phyloP scores from a whole-genome alignment of 2,329 filamentous ascomycete genomes.

The Tolypocladium endophyticum region DNA sequence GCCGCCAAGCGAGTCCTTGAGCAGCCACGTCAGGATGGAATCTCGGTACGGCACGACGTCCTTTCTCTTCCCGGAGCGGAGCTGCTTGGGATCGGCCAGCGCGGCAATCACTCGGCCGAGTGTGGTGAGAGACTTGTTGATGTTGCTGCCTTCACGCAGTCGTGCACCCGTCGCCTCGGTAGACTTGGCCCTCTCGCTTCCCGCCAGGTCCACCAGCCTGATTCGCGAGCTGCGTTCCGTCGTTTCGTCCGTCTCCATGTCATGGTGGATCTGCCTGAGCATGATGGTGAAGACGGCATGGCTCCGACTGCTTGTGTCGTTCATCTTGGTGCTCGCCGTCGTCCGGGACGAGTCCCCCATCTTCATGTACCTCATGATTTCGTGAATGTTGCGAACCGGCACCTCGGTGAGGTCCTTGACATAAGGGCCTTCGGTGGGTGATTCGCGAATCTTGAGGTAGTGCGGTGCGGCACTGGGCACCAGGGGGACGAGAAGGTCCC shows the following conservation, averaged over 20 bases:
- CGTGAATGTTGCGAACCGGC: constrained; percentile 74
- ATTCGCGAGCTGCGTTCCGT: constrained; percentile 92
- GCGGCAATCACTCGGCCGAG: constrained; percentile 93
- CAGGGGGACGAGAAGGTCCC: constrained; percentile 76
- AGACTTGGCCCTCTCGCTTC: constrained; percentile 87
- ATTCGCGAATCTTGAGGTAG: constrained; percentile 96
- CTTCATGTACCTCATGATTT: constrained; percentile 86
- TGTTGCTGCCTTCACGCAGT: constrained; percentile 89
- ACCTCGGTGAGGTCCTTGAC: constrained; percentile 94
- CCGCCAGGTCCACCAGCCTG: constrained; percentile 86
- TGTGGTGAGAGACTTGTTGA: constrained; percentile 97
- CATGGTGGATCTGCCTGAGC: constrained; percentile 95
- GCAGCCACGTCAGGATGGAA: constrained; percentile 71
- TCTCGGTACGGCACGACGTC: constrained; percentile 85
- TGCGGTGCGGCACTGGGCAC: constrained; percentile 62
- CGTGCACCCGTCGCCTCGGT: constrained; percentile 90
- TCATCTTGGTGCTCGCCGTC: constrained; percentile 95
- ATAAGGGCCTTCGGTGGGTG: constrained; percentile 87
- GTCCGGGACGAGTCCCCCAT: constrained; percentile 82
- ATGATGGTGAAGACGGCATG: constrained; percentile 98
- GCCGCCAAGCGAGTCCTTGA: constrained; percentile 91
- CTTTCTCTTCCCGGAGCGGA: constrained; percentile 43
- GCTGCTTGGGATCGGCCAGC: constrained; percentile 59
- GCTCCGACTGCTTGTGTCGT: constrained; percentile 92
- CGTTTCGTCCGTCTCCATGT: constrained; percentile 93